Evolutionary conservation across 495 filamentous ascomycete species (phyloP), one percentile per base, ranked within the genome.

Genomic region (Mytilinidion resinicola): DNA sequence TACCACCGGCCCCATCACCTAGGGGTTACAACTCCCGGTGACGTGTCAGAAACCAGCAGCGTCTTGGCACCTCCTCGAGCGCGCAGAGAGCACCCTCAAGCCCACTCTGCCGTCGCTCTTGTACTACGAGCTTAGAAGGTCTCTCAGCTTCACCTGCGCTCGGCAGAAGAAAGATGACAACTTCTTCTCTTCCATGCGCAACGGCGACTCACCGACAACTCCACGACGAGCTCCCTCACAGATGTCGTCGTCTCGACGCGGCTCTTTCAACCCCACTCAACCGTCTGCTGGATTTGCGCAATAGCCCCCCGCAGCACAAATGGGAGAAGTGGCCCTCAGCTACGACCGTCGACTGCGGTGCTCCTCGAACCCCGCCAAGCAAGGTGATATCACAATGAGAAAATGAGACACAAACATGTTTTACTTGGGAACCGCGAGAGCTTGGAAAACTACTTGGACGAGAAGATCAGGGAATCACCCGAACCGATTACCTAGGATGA

Each of bases 161-260:
- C 33, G 65, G 73, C 4, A n/a, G n/a, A n/a, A 49, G 58, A 35
- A 82, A 83, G 68, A 72, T 78, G 3, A 82, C 83, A 1, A 77
- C 76, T n/a, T n/a, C n/a, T n/a, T n/a, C 70, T 78, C 78, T 67
- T 83, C 80, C 21, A 69, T 84, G 37, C 64, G 71, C 21, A 63
- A 67, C 11, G 69, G 72, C 39, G 72, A 70, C 58, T 73, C 74
- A 52, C 59, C 69, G 34, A 58, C 69, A 8, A 73, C 80, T 4
- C 67, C 63, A 9, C 71, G 70, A 2, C 25, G 25, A 30, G 25
- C 25, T 30, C 25, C 25, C 25, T 30, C 25, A 6, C 25, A 30
- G 44, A 52, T 65, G 8, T 37, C 54, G 6, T 56, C 65, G 21
- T 74, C 77, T 17, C 80, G 78, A 46, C 79, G 81, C 50, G 80